Evolutionary conservation across 1,284 basidiomycete species (phyloP).

Genomic region (Coniferiporia weirii): DNA sequence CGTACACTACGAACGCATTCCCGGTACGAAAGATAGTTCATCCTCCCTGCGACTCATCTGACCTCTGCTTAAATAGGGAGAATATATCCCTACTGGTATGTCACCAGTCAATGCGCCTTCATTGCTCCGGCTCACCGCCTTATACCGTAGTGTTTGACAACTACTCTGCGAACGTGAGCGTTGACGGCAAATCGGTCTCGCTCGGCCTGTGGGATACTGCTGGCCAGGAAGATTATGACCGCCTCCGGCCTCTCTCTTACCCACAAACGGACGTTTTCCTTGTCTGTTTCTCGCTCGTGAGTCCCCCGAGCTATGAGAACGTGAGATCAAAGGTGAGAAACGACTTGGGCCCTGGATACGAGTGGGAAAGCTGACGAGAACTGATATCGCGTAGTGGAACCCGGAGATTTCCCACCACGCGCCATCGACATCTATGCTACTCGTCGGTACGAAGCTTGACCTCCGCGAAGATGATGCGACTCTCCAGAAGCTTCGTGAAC

Average conservation of each 20-base stretch:
- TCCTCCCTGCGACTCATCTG: conserved; percentile 16
- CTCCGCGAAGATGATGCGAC: conserved; percentile 91
- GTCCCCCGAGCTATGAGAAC: conserved; percentile 97
- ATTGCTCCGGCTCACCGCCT: conserved; percentile 8
- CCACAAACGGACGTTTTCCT: conserved; percentile 99
- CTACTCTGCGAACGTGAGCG: conserved; percentile 95
- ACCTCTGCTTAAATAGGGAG: conserved; percentile 53
- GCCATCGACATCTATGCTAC: conserved; percentile 88
- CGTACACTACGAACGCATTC: conserved; percentile 95
- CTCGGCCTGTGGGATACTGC: conserved; percentile 99
- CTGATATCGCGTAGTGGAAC: conserved; percentile 66
- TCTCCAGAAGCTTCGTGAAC: conserved; percentile 88
- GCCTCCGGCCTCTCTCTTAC: conserved; percentile 95
- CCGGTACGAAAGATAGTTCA: conserved; percentile 56
- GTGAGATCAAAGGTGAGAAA: conserved; percentile 86
- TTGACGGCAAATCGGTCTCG: conserved; percentile 97
- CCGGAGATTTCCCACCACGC: conserved; percentile 97
- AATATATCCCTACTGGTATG: conserved; percentile 94
- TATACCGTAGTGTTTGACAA: conserved; percentile 78
- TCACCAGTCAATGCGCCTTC: conserved; percentile 9
- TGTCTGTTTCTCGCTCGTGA: conserved; percentile 97
- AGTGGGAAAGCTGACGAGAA: conserved; percentile 10
- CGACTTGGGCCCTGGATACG: conserved; percentile 12
- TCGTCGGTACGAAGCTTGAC: conserved; percentile 98
- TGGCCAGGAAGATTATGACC: conserved; percentile 98